phyloP scores from a whole-genome alignment of 2,329 filamentous ascomycete genomes.

The Colletotrichum sidae region DNA sequence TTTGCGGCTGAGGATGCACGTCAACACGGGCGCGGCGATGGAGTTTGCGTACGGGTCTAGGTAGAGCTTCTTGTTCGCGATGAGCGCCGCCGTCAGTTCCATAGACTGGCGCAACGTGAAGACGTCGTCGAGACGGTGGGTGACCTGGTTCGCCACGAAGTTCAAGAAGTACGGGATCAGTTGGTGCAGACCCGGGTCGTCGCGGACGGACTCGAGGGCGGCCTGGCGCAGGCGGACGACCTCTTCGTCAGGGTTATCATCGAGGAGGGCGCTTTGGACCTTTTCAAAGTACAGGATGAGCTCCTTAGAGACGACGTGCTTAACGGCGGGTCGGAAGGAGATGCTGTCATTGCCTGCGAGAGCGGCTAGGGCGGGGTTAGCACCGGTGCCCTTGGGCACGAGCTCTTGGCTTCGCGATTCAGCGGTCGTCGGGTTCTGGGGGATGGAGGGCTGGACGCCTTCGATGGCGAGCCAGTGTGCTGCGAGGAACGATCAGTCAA shows the following conservation, averaged over 20 bases:
- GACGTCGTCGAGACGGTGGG: slow-evolving; percentile 89
- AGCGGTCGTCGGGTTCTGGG: slow-evolving; percentile 91
- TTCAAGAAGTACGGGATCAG: slow-evolving; percentile 96
- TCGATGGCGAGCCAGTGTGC: slow-evolving; percentile 98
- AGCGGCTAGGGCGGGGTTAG: slow-evolving; percentile 86
- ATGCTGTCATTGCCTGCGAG: slow-evolving; percentile 86
- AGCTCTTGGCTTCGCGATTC: slow-evolving; percentile 88
- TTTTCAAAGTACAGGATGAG: slow-evolving; percentile 97
- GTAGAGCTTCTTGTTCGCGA: slow-evolving; percentile 85
- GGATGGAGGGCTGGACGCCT: slow-evolving; percentile 95
- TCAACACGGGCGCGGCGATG: slow-evolving; percentile 88
- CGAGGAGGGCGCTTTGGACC: slow-evolving; percentile 87
- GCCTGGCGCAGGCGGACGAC: slow-evolving; percentile 80
- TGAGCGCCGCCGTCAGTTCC: slow-evolving; percentile 85
- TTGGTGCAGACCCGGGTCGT: slow-evolving; percentile 94
- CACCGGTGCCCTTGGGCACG: slow-evolving; percentile 88
- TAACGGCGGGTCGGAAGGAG: slow-evolving; percentile 88
- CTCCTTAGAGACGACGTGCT: slow-evolving; percentile 96
- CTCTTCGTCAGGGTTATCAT: slow-evolving; percentile 86
- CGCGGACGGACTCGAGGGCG: slow-evolving; percentile 84
- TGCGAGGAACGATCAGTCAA: slow-evolving; percentile 48
- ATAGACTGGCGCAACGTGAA: slow-evolving; percentile 94
- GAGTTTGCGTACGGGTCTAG: slow-evolving; percentile 70
- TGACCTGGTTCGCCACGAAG: slow-evolving; percentile 95
- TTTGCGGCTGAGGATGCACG: slow-evolving; percentile 87